These are phyloP conservation scores for Phytophthora niederhauseri DNA, from an alignment of 352 stramenopile species.

Conservation along the genomic window DNA sequence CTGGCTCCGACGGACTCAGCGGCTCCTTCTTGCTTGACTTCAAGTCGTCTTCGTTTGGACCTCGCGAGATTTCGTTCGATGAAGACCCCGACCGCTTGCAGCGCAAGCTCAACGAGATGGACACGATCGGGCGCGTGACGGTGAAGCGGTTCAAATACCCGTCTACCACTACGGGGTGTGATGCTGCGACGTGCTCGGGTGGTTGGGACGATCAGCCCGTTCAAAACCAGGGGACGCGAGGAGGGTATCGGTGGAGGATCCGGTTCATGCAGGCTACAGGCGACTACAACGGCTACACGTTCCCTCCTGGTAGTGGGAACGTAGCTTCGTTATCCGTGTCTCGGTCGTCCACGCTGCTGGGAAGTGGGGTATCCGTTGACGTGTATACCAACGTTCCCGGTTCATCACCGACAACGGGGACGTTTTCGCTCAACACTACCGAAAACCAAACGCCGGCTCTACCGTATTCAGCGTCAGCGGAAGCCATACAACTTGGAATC, in stretches of 20 bases:
- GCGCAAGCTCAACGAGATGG: constrained; percentile 96
- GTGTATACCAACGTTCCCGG: constrained; percentile 57
- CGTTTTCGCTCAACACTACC: constrained; percentile 52
- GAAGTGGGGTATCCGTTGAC: constrained; percentile 54
- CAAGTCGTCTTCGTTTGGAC: constrained; percentile 62
- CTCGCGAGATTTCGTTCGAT: constrained; percentile 86
- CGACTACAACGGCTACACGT: constrained; percentile 73
- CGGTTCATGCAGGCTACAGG: constrained; percentile 78
- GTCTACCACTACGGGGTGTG: constrained; percentile 62
- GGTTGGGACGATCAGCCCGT: constrained; percentile 93
- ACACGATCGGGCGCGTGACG: constrained; percentile 91
- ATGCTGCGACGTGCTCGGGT: constrained; percentile 63
- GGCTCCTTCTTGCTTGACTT: constrained; percentile 94
- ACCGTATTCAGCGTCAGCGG: constrained; percentile 60
- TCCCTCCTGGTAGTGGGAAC: constrained; percentile 80
- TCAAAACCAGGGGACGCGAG: constrained; percentile 70
- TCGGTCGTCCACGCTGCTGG: constrained; percentile 41
- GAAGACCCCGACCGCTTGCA: constrained; percentile 85
- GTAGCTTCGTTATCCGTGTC: constrained; percentile 61
- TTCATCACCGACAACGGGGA: constrained; percentile 51
- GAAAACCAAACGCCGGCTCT: constrained; percentile 51
- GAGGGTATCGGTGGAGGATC: constrained; percentile 81
- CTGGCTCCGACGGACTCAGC: constrained; percentile 87
- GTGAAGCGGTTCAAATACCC: constrained; percentile 92
- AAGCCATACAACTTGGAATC: constrained; percentile 73